Percentiles rank a stretch among this genome's conserved stretches.
Evolutionary conservation across 768 basidiomycete species (phyloP).

Genomic region (Hirschioporus abietinus): DNA sequence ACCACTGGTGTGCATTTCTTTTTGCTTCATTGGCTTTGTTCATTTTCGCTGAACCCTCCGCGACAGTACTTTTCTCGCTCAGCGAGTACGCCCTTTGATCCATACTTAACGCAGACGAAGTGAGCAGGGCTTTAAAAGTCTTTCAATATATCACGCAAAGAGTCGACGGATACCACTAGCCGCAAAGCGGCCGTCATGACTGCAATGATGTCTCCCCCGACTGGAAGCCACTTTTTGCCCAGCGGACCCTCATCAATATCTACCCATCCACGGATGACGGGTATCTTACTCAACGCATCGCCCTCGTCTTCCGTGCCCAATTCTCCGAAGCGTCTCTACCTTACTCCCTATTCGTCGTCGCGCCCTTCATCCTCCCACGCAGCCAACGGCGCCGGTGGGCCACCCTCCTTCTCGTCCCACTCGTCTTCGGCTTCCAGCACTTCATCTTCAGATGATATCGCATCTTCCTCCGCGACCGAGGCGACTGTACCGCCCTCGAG

Average conservation of each 20-base stretch:
- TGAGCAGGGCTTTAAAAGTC: neutral
- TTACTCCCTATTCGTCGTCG: slow-evolving; percentile 10
- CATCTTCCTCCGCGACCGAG: slow-evolving; percentile 11
- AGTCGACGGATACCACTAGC: neutral
- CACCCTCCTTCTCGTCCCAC: neutral
- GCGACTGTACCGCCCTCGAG: slow-evolving; percentile 11
- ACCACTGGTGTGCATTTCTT: neutral
- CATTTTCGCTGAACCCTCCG: neutral
- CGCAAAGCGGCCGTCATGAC: neutral
- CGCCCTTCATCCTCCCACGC: slow-evolving; percentile 9
- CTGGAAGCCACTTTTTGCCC: neutral
- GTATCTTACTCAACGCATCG: slow-evolving; percentile 11
- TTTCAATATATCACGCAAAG: neutral
- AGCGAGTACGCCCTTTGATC: neutral
- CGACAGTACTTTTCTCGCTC: neutral
- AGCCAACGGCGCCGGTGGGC: slow-evolving; percentile 9
- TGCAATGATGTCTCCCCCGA: neutral
- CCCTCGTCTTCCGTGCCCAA: slow-evolving; percentile 19
- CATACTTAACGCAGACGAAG: neutral
- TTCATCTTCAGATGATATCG: neutral
- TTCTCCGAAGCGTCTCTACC: slow-evolving; percentile 16
- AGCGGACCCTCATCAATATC: neutral
- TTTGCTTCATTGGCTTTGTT: neutral
- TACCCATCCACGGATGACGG: neutral
- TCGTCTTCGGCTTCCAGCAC: neutral